phyloP scores from a whole-genome alignment of 306 rosid species.

The Quillaja saponaria region DNA sequence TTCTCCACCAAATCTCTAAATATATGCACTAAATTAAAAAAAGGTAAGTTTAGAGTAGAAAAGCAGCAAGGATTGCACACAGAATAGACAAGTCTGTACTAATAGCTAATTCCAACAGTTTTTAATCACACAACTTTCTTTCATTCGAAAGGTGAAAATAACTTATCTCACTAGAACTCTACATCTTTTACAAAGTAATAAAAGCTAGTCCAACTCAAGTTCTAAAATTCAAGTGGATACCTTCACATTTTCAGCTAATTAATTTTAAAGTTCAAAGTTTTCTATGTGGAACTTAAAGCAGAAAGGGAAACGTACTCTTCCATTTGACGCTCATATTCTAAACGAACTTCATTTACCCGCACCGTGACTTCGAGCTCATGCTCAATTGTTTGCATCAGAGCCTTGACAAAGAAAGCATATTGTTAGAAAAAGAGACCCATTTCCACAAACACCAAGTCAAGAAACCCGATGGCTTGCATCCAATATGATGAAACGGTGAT shows the following conservation, averaged over 20 bases:
- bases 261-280: background rate
- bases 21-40: no score
- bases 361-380: conserved; percentile 94
- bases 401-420: conserved; percentile 46
- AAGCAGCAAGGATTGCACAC: background rate
- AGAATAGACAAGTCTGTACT: background rate
- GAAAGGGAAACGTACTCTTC: conserved; percentile 66
- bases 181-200: no score
- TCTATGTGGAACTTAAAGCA: conserved; percentile 5
- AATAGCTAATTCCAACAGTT: background rate
- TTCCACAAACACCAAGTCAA: background rate
- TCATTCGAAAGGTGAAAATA: no score
- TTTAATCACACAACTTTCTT: background rate
- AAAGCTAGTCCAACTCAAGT: no score
- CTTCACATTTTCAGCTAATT: background rate
- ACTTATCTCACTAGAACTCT: no score
- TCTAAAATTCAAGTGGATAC: background rate
- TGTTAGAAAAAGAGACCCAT: conserved; percentile 19
- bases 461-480: conserved; percentile 4
- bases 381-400: conserved; percentile 84
- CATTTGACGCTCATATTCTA: conserved; percentile 84
- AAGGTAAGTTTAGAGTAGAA: background rate
- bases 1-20: no score
- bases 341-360: conserved; percentile 90
- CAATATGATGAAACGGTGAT: conserved; percentile 6